A percentile compares a stretch with the other conserved stretches of the same genome.
phyloP scores from a whole-genome alignment of 2,329 filamentous ascomycete genomes.

The Cladosporium colombiae region DNA sequence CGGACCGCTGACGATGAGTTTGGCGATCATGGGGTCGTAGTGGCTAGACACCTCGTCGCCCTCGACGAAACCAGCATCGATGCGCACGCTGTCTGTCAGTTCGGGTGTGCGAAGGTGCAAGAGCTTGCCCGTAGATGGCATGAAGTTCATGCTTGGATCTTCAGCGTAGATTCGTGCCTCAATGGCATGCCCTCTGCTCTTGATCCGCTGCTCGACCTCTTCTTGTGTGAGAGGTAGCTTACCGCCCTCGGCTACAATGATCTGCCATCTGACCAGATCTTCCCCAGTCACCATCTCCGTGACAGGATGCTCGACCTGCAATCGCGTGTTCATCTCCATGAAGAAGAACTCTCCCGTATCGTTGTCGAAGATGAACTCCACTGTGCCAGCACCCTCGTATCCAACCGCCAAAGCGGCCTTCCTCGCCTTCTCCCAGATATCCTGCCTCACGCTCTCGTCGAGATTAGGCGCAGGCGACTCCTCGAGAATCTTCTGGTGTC shows the following conservation, averaged over 20 bases:
- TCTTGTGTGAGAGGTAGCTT: constrained; percentile 65
- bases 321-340: constrained; percentile 75
- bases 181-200: constrained; percentile 78
- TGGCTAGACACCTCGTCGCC: constrained; percentile 91
- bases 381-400: constrained; percentile 67
- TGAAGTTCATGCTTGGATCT: constrained; percentile 86
- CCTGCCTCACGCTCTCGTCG: constrained; percentile 59
- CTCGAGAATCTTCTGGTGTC: constrained; percentile 68
- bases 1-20: constrained; percentile 85
- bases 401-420: constrained; percentile 63
- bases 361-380: constrained; percentile 71
- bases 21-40: constrained; percentile 99
- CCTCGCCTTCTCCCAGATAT: constrained; percentile 66
- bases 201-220: constrained; percentile 69
- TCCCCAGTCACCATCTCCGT: constrained; percentile 77
- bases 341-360: constrained; percentile 67
- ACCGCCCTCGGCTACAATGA: constrained; percentile 76
- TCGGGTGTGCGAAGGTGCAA: constrained; percentile 77
- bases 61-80: constrained; percentile 89
- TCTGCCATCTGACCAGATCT: constrained; percentile 92
- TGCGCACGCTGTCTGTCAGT: constrained; percentile 71
- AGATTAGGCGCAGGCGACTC: constrained; percentile 66
- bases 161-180: constrained; percentile 97
- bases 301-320: constrained; percentile 97
- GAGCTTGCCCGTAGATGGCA: constrained; percentile 88